Base-by-base conservation (phyloP, 495 filamentous ascomycete species). In the Schizothecium vesticola region DNA sequence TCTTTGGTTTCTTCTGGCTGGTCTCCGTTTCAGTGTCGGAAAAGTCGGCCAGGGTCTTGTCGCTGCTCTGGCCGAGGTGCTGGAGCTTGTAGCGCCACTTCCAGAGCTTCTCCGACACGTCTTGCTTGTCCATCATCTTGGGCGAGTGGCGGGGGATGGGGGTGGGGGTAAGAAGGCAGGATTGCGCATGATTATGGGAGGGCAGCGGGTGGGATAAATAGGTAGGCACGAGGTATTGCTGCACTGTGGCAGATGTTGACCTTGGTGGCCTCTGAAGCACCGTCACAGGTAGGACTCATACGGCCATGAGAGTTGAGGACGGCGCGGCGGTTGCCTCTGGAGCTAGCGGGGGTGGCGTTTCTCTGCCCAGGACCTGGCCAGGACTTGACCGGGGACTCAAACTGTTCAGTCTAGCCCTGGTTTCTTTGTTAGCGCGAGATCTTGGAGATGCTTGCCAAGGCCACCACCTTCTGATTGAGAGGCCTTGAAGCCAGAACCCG, bases 71-170 rank as follows among this genome's bases (percentile, higher is more conserved):
- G 58, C 71, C 67, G 31, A 71, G 13, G 31, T 74, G 66, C n/a
- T 29, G 55, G 10, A 76, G 26, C 66, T 76, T 76, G 69, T 72
- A 76, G 12, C 69, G 67, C 74, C 72, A 74, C 56, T 76, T 74
- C 70, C 70, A 73, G 25, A 71, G 21, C 23, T 58, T 71, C 59
- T 76, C 74, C n/a, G 72, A 71, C 12, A 72, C 43, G 10, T 65
- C 69, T 16, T 61, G 65, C n/a, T 68, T 66, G 63, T n/a, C 28
- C 4, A 66, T 26, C 55, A 70, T 67, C 26, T 19, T 66, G 63
- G 19, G 63, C 57, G 65, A 26, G 62, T 21, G 57, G 43, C 5
- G 28, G 26, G 19, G 21, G 55, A 7, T 28, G 4, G 5, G 16
- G 61, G 61, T 21, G 3, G 12, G 12, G 12, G 7, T 29, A 23